Conservation (phyloP, 2,329 filamentous ascomycete species). For the Fusarium continuum region DNA sequence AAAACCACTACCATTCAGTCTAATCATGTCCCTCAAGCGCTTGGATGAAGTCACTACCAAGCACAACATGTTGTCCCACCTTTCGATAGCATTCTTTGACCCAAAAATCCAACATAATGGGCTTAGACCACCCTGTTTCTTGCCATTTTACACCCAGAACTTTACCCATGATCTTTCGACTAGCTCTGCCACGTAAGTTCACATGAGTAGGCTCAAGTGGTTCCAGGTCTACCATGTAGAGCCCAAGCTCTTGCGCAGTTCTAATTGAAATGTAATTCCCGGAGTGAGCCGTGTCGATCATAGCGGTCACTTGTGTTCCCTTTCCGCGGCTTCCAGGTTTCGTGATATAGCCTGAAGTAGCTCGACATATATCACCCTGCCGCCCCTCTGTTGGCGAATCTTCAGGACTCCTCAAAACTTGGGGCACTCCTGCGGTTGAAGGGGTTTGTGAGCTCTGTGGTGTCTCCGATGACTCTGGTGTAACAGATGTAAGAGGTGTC, state of each 20-base stretch:
- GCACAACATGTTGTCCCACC: accelerated
- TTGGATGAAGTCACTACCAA: neutral
- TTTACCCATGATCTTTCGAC: neutral
- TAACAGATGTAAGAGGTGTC: too few relatives aligned
- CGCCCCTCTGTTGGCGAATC: accelerated
- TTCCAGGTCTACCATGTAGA: accelerated
- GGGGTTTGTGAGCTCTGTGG: neutral
- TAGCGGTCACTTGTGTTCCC: neutral
- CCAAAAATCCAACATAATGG: neutral
- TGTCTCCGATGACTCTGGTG: neutral
- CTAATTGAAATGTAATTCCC: neutral
- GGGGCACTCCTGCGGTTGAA: accelerated
- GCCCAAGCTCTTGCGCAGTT: accelerated
- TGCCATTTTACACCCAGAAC: neutral
- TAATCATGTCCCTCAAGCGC: accelerated
- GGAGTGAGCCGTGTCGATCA: accelerated
- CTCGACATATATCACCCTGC: accelerated
- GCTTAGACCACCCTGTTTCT: accelerated
- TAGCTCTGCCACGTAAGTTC: accelerated
- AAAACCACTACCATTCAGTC: neutral
- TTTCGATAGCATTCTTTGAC: neutral
- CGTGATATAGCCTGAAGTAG: neutral
- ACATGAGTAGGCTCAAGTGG: neutral
- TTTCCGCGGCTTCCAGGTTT: accelerated
- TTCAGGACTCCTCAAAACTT: accelerated